Evolutionary conservation across 495 filamentous ascomycete species (phyloP), one percentile per base, ranked within the genome.

Genomic region (Neurospora cerealis): DNA sequence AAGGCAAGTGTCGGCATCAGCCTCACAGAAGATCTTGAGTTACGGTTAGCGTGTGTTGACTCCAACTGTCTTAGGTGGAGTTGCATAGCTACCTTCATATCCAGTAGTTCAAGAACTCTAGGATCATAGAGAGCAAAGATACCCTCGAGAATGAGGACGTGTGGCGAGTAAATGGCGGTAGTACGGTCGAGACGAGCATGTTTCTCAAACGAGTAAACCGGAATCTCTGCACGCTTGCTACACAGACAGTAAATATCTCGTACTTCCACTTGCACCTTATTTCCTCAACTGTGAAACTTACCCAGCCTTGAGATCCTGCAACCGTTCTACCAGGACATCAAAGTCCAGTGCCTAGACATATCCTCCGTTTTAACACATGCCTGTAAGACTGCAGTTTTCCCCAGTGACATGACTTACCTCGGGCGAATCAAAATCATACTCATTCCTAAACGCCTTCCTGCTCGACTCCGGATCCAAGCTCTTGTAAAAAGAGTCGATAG

Each of bases 401-500:
- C 7, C 7, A 42, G 7, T 17, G 40, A 7, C 39, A 41, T 38
- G 39, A 41, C 21, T 24, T 24, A 86, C 85, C 70, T 93, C 90
- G 21, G 96, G 96, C 24, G 94, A 89, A 80, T 99, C 96, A 81
- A 99, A 97, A 80, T 99, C 96, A 83, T 93, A 97, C 79, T 98
- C 92, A 77, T 97, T 97, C 46, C 83, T 81, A 83, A 97, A 96
- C 1, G 96, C 96, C 76, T 85, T 88, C 71, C 79, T 86, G 44
- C 92, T 93, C 73, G 94, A 83, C 78, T 96, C 94, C 4, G 88
- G 82, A 69, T 85, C 88, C 76, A 98, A 84, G 37, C 89, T 89
- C 80, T 97, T 98, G 84, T 99, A 99, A 80, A 96, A 99, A 2
- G 94, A 97, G 80, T 99, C 96, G 89, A 99, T 98, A 40, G 94